Conservation (phyloP, 805 yeast species). For the Barnettozyma sp. region DNA sequence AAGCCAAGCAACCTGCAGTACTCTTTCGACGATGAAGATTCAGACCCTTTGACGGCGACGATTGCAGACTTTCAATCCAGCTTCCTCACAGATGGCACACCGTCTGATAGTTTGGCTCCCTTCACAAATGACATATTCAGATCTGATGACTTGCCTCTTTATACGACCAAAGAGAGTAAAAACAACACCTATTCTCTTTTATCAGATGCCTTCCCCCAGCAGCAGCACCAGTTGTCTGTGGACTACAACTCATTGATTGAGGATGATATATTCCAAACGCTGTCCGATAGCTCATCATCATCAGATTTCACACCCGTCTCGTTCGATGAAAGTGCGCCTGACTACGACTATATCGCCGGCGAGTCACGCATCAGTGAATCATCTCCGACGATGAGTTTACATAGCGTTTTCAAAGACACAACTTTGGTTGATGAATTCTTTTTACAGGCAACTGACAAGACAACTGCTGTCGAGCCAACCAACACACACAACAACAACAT, state of each 20-base stretch:
- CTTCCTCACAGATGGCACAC: background rate
- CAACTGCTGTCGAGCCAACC: background rate
- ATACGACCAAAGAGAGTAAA: background rate
- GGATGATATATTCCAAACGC: background rate
- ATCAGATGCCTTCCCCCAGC: too few species aligned
- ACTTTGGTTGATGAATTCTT: background rate
- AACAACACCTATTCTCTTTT: too few species aligned
- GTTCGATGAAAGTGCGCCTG: background rate
- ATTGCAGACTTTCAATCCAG: background rate
- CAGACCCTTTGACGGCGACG: background rate
- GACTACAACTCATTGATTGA: constrained; percentile 1
- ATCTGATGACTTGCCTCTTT: background rate
- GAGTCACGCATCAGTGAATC: background rate
- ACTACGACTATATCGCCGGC: background rate
- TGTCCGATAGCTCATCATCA: background rate
- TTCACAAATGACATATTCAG: background rate
- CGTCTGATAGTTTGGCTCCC: background rate
- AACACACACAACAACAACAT: too few species aligned
- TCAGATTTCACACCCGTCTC: background rate
- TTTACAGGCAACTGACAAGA: background rate
- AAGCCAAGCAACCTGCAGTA: background rate
- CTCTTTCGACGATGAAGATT: background rate
- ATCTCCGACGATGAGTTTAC: background rate
- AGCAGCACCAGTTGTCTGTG: too few species aligned
- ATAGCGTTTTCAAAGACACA: background rate